Conservation (phyloP, 225 moss, liverwort and hornwort species). For the Climacium dendroides region DNA sequence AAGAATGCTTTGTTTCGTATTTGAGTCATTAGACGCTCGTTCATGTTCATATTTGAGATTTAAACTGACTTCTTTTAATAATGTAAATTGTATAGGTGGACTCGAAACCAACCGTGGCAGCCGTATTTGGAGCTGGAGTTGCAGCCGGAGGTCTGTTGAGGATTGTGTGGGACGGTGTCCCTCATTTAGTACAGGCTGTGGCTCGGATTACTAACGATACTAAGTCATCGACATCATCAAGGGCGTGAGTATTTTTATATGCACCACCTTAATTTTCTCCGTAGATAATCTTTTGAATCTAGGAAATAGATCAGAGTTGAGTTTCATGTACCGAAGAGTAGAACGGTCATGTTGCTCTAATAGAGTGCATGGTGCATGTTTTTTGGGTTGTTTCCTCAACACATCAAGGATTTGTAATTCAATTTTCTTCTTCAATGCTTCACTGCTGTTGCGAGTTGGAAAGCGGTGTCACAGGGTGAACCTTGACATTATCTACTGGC, state of each 20-base stretch:
- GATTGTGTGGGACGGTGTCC: constrained; percentile 49
- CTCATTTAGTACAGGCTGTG: constrained; percentile 47
- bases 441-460: background rate
- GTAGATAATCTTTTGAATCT: background rate
- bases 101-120: constrained; percentile 43
- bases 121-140: constrained; percentile 65
- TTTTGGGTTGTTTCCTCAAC: background rate
- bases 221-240: constrained; percentile 31
- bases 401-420: background rate
- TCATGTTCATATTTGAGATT: background rate
- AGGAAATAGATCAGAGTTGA: background rate
- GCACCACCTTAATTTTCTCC: background rate
- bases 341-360: background rate
- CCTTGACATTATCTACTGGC: background rate
- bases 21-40: background rate
- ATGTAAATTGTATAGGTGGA: constrained; percentile 27
- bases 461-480: background rate
- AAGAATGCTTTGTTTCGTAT: background rate
- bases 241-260: background rate
- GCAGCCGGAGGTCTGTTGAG: constrained; percentile 65
- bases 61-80: background rate
- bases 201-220: constrained; percentile 28
- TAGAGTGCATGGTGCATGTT: background rate
- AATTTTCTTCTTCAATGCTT: background rate
- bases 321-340: background rate